These are phyloP conservation scores for Erysimum cheiri DNA, from an alignment of 441 rosid genomes.

Conservation along the genomic window DNA sequence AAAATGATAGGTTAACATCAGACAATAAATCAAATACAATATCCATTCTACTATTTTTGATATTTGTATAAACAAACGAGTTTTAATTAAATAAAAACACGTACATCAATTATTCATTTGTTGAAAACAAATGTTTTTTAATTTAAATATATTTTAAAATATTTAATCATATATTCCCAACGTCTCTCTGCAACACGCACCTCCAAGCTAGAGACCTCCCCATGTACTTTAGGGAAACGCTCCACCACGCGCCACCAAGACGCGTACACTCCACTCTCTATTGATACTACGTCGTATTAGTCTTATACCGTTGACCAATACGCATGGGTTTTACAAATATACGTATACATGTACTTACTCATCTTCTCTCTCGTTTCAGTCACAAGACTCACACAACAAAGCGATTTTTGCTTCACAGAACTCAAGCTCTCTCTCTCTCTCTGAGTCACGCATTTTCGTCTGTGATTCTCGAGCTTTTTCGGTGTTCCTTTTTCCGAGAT, in stretches of 20 bases:
- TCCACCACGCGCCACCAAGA: neutral
- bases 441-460: conserved; percentile 33
- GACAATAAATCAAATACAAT: neutral
- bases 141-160: neutral
- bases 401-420: conserved; percentile 38
- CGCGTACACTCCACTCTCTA: neutral
- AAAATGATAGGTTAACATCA: conserved; percentile 11
- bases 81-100: neutral
- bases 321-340: conserved; percentile 32
- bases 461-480: conserved; percentile 33
- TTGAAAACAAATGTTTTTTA: neutral
- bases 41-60: neutral
- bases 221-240: conserved; percentile 10
- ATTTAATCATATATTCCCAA: conserved; percentile 39
- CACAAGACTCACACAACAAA: conserved; percentile 41
- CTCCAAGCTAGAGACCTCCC: conserved; percentile 41
- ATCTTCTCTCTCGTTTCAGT: conserved; percentile 36
- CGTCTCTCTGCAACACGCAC: conserved; percentile 52
- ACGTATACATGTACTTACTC: conserved; percentile 37
- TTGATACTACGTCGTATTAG: conserved; percentile 16
- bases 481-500: neutral
- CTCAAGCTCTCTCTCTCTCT: conserved; percentile 14
- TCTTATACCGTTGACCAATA: conserved; percentile 40
- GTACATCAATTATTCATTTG: neutral
- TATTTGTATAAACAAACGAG: neutral